phyloP scores from a whole-genome alignment of 441 rosid species.

The Gossypium davidsonii region DNA sequence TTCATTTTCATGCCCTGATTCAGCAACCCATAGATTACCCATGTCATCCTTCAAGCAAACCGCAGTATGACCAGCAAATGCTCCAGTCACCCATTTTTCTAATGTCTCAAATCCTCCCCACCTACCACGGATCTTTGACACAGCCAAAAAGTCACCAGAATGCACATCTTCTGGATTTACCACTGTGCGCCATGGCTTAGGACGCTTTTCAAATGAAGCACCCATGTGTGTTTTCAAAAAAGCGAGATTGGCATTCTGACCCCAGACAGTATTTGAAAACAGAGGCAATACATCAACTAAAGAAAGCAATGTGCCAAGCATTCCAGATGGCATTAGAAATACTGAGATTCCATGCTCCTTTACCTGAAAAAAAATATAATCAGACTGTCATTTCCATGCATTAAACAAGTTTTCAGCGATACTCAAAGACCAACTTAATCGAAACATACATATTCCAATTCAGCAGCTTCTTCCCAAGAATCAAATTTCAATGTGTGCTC shows the following conservation, averaged over 20 bases:
- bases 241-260: slow-evolving; percentile 73
- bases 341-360: slow-evolving; percentile 85
- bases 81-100: slow-evolving; percentile 98
- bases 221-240: slow-evolving; percentile 84
- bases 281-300: slow-evolving; percentile 74
- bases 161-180: slow-evolving; percentile 69
- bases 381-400: neutral
- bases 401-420: neutral
- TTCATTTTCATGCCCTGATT: slow-evolving; percentile 95
- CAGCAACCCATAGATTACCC: slow-evolving; percentile 97
- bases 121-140: slow-evolving; percentile 90
- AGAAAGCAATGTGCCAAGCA: slow-evolving; percentile 80
- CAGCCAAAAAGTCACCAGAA: slow-evolving; percentile 81
- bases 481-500: slow-evolving; percentile 74
- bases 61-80: slow-evolving; percentile 96
- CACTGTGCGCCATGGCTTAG: slow-evolving; percentile 57
- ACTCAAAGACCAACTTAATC: neutral
- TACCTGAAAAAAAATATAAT: slow-evolving; percentile 41
- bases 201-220: slow-evolving; percentile 70
- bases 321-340: slow-evolving; percentile 89
- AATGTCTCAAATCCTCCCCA: slow-evolving; percentile 98
- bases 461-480: slow-evolving; percentile 84
- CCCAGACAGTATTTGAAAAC: slow-evolving; percentile 82
- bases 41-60: slow-evolving; percentile 88
- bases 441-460: slow-evolving; percentile 68